Evolutionary conservation across 805 yeast genomes (phyloP), one percentile per base, ranked within the genome.

Genomic region (Nakazawaea wyomingensis): DNA sequence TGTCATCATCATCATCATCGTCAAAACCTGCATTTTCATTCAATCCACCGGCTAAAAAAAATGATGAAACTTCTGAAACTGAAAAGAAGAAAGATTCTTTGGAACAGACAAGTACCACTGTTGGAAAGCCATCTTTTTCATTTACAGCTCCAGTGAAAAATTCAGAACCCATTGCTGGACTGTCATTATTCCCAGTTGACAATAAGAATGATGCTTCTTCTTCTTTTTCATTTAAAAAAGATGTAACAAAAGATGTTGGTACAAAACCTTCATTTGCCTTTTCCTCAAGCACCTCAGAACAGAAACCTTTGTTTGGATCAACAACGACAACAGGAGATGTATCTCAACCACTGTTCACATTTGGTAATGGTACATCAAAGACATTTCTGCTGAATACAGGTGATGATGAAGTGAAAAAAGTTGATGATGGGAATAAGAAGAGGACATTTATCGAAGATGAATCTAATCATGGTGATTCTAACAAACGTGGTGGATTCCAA

Each of bases 1-100:
- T n/a, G n/a, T n/a, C n/a, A n/a, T n/a, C n/a, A n/a, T n/a, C n/a
- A n/a, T n/a, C n/a, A n/a, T n/a, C n/a, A n/a, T n/a, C 33, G 14
- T 8, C 21, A 16, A 39, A 33, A 30, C 42, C 42, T 20, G 4
- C 42, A 11, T 39, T 39, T 39, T 32, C 43, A 24, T 39, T 39
- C 28, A 33, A 37, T 24, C n/a, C 27, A 8, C 27, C 26, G 3
- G 35, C 8, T 3, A 34, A 34, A n/a, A 6, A 20, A 24, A 16
- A 5, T 8, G 41, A 37, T 9, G 28, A 17, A 9, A 4, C 14
- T n/a, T n/a, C n/a, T n/a, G n/a, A n/a, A n/a, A n/a, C n/a, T n/a
- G n/a, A n/a, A n/a, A n/a, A n/a, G n/a, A n/a, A n/a, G n/a, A n/a
- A n/a, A n/a, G n/a, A n/a, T n/a, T n/a, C n/a, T n/a, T n/a, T n/a